Percentiles rank a stretch among this genome's conserved stretches.
Evolutionary conservation across 2,329 filamentous ascomycete genomes (phyloP).

Genomic region (Dactylonectria estremocensis): DNA sequence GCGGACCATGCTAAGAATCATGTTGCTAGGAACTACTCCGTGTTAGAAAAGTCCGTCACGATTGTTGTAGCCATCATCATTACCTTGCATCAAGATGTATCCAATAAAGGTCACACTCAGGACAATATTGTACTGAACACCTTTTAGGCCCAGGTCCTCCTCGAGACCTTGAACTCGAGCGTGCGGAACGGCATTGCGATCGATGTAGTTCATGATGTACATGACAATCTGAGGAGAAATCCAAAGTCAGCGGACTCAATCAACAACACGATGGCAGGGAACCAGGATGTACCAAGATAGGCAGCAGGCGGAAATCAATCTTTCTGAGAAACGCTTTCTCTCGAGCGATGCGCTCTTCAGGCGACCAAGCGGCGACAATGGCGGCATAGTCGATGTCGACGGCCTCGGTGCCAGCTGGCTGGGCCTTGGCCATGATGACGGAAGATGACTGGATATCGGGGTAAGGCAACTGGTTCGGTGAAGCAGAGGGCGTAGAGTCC

Average conservation of each 20-base stretch:
- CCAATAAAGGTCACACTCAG: slow-evolving; percentile 55
- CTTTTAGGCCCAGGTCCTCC: slow-evolving; percentile 57
- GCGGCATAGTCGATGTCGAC: slow-evolving; percentile 33
- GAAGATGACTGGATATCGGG: background rate
- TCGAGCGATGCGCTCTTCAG: slow-evolving; percentile 25
- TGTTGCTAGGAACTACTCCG: slow-evolving; percentile 60
- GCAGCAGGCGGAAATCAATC: slow-evolving; percentile 33
- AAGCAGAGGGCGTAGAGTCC: background rate
- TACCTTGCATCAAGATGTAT: slow-evolving; percentile 54
- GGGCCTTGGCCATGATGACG: slow-evolving; percentile 20
- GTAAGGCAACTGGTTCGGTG: background rate
- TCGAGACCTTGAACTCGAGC: slow-evolving; percentile 62
- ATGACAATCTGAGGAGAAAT: slow-evolving; percentile 20
- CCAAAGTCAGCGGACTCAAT: background rate
- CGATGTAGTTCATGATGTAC: slow-evolving; percentile 76
- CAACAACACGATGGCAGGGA: background rate
- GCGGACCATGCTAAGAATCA: slow-evolving; percentile 60
- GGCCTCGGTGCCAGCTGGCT: slow-evolving; percentile 10
- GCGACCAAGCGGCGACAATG: slow-evolving; percentile 39
- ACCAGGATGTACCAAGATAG: slow-evolving; percentile 20
- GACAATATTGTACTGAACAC: slow-evolving; percentile 56
- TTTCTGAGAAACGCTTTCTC: slow-evolving; percentile 32
- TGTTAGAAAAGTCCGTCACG: slow-evolving; percentile 7
- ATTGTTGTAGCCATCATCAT: too few species aligned
- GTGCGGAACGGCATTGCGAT: slow-evolving; percentile 50